Evolutionary conservation across 164 flowering plant genomes (phyloP).

Genomic region (Dillenia suffruticosa): DNA sequence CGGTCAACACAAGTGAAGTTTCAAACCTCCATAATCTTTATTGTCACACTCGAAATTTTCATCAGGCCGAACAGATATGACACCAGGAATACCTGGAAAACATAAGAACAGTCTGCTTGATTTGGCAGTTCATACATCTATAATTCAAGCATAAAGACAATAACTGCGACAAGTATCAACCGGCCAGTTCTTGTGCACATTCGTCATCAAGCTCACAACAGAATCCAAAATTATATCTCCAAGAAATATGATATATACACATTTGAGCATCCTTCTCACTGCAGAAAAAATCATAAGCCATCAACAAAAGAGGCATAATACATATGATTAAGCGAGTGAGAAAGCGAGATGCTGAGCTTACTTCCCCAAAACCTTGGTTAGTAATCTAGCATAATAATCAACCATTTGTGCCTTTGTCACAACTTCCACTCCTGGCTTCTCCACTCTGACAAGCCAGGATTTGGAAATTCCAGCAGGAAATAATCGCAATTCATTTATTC

Average conservation of each 20-base stretch:
- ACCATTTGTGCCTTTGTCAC: constrained; percentile 81
- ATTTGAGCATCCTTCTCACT: constrained; percentile 91
- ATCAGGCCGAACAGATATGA: constrained; percentile 64
- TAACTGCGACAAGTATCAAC: constrained; percentile 26
- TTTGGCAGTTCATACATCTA: background rate
- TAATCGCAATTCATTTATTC: constrained; percentile 18
- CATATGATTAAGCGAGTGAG: background rate
- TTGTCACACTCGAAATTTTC: constrained; percentile 53
- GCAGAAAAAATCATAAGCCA: constrained; percentile 8
- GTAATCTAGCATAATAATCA: constrained; percentile 65
- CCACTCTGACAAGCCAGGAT: constrained; percentile 77
- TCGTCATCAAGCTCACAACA: constrained; percentile 87
- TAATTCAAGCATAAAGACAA: background rate
- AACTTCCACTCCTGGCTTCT: constrained; percentile 55
- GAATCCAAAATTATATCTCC: constrained; percentile 76
- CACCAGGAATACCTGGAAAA: constrained; percentile 80
- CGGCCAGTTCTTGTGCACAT: constrained; percentile 62
- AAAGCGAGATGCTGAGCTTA: constrained; percentile 23
- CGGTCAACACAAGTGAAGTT: background rate
- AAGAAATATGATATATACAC: constrained; percentile 86
- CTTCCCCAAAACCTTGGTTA: constrained; percentile 82
- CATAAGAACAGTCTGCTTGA: constrained; percentile 4
- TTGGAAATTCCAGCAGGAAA: constrained; percentile 49
- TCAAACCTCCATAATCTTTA: constrained; percentile 79
- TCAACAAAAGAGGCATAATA: background rate